These are phyloP conservation scores for Fusarium aywerte DNA, from an alignment of 2,329 filamentous ascomycete genomes.

Conservation along the genomic window DNA sequence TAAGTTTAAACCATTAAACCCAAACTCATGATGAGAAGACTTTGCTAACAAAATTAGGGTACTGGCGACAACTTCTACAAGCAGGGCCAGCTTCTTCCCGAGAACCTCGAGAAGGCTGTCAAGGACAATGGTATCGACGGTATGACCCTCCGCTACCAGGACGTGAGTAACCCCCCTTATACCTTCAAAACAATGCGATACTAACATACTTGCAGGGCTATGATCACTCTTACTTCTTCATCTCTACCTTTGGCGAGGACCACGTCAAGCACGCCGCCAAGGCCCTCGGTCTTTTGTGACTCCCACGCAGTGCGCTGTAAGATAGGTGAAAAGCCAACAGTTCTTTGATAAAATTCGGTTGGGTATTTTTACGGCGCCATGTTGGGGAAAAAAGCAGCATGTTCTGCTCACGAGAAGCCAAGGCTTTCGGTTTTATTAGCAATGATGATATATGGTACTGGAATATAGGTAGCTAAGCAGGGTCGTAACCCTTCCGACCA, in stretches of 20 bases:
- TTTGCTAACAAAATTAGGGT: conserved; percentile 63
- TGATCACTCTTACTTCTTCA: conserved; percentile 98
- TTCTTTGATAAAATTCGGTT: conserved; percentile 19
- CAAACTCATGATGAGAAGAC: background rate
- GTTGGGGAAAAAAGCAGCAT: background rate
- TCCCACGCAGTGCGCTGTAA: conserved; percentile 41
- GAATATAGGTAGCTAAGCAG: conserved; percentile 3
- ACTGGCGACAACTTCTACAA: conserved; percentile 98
- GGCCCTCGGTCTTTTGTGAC: conserved; percentile 65
- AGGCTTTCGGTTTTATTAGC: conserved; percentile 8
- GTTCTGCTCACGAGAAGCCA: conserved; percentile 3
- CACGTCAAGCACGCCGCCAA: conserved; percentile 94
- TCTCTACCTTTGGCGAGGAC: conserved; percentile 88
- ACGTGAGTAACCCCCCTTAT: conserved; percentile 57
- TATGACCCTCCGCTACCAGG: conserved; percentile 83
- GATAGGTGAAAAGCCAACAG: conserved; percentile 27
- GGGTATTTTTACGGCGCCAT: conserved; percentile 24
- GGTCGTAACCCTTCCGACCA: background rate
- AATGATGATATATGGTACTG: conserved; percentile 12
- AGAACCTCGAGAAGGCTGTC: conserved; percentile 87
- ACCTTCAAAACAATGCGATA: too few species aligned
- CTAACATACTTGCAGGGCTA: conserved; percentile 68
- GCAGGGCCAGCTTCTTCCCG: conserved; percentile 88
- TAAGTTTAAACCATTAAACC: conserved; percentile 56
- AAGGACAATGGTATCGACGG: conserved; percentile 79